Conservation (phyloP, 495 filamentous ascomycete genomes). For the Talaromyces liani region DNA sequence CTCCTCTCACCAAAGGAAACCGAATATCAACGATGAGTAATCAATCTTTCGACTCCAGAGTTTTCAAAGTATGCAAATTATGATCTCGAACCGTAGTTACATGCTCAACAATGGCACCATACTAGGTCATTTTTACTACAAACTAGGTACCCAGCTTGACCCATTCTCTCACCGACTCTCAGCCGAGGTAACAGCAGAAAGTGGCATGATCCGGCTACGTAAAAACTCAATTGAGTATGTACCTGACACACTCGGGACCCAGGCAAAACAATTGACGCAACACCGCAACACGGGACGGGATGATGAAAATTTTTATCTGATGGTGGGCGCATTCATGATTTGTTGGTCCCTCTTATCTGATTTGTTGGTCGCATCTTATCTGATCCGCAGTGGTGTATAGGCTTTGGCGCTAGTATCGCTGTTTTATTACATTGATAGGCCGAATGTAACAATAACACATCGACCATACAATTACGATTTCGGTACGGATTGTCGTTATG, state of each 20-base stretch:
- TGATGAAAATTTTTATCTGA: conserved; percentile 6
- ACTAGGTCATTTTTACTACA: not conserved
- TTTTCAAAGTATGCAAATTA: too few species aligned
- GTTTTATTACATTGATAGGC: not conserved
- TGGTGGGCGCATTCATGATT: not conserved
- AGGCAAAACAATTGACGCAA: not conserved
- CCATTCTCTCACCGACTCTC: not conserved
- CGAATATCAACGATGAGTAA: too few species aligned
- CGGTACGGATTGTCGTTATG: not conserved
- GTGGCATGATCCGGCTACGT: not conserved
- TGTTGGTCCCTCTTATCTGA: not conserved
- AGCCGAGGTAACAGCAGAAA: not conserved
- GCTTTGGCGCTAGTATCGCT: not conserved
- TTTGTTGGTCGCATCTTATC: conserved; percentile 1
- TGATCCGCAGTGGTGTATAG: conserved; percentile 1
- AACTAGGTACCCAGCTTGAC: too few species aligned
- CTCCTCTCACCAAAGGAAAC: too few species aligned
- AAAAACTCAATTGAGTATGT: not conserved
- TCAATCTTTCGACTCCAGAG: too few species aligned
- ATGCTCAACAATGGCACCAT: not conserved
- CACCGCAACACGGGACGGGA: not conserved
- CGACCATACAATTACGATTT: not conserved
- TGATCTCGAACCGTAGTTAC: too few species aligned
- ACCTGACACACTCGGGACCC: not conserved
- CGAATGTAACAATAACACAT: not conserved